Conservation (phyloP, 306 rosid genomes). For the Alnus glutinosa region DNA sequence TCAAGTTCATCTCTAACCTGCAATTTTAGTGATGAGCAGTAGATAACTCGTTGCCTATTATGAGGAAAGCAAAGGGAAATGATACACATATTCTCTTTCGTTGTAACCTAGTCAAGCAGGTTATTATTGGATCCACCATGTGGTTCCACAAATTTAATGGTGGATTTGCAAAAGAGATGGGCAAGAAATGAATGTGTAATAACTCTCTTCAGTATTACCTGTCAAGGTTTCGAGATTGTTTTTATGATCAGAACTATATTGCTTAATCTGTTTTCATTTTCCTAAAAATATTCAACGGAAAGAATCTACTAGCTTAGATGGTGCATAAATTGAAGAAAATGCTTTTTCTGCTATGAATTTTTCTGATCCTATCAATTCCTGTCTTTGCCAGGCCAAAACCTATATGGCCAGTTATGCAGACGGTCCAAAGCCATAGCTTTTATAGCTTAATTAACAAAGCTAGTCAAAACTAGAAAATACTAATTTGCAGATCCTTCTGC, state of each 20-base stretch:
- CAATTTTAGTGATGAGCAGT: constrained; percentile 3
- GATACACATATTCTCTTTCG: constrained; percentile 8
- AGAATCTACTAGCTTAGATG: neutral
- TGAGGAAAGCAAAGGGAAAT: constrained; percentile 10
- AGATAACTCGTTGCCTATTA: neutral
- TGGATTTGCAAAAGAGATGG: too few relatives aligned
- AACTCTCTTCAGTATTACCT: too few relatives aligned
- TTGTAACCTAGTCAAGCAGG: constrained; percentile 17
- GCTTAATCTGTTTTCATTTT: neutral
- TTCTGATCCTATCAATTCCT: neutral
- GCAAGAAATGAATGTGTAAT: too few relatives aligned
- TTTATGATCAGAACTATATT: too few relatives aligned
- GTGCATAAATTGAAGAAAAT: neutral
- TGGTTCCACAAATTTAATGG: neutral
- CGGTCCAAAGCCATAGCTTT: neutral
- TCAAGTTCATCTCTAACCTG: constrained; percentile 94
- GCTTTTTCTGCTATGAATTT: neutral
- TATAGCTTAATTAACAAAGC: neutral
- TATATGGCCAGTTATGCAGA: neutral
- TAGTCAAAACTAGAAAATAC: neutral
- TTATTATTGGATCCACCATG: neutral
- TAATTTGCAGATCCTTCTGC: neutral
- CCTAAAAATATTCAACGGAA: neutral
- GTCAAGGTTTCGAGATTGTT: too few relatives aligned
- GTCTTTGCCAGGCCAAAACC: neutral